Percentiles rank a stretch among this genome's conserved stretches.
phyloP scores from a whole-genome alignment of 2,329 filamentous ascomycete species.

The Cercospora citrullina region DNA sequence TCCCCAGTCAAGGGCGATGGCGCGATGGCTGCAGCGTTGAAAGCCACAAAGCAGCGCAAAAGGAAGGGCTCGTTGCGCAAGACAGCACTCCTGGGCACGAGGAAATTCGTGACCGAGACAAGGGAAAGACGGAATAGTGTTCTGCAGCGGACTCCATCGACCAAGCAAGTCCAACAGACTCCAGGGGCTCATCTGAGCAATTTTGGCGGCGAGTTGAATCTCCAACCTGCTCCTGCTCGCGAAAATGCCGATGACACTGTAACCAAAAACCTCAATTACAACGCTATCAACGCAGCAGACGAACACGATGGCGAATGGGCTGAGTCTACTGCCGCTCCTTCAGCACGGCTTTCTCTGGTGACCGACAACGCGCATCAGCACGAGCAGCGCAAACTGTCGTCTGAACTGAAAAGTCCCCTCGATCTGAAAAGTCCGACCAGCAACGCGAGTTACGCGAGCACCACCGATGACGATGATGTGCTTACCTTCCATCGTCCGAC shows the following conservation, averaged over 20 bases:
- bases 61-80: conserved; percentile 85
- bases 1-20: conserved; percentile 33
- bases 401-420: conserved; percentile 32
- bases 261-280: conserved; percentile 42
- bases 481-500: conserved; percentile 58
- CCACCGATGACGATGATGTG: conserved; percentile 80
- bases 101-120: conserved; percentile 59
- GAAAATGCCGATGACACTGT: conserved; percentile 21
- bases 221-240: not conserved
- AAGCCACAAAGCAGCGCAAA: conserved; percentile 57
- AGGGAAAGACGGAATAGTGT: conserved; percentile 49
- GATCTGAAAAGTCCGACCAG: conserved; percentile 48
- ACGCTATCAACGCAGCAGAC: conserved; percentile 36
- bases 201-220: not conserved
- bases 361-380: conserved; percentile 29
- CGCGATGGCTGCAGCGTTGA: conserved; percentile 28
- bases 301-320: conserved; percentile 34
- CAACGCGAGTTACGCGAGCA: conserved; percentile 63
- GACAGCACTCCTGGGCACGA: conserved; percentile 77
- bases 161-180: conserved; percentile 23
- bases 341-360: conserved; percentile 33
- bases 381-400: conserved; percentile 17
- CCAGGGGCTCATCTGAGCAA: not conserved
- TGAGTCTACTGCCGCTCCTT: conserved; percentile 34
- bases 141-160: conserved; percentile 39